phyloP scores from a whole-genome alignment of 2,329 filamentous ascomycete genomes.

The Whalleya microplaca region DNA sequence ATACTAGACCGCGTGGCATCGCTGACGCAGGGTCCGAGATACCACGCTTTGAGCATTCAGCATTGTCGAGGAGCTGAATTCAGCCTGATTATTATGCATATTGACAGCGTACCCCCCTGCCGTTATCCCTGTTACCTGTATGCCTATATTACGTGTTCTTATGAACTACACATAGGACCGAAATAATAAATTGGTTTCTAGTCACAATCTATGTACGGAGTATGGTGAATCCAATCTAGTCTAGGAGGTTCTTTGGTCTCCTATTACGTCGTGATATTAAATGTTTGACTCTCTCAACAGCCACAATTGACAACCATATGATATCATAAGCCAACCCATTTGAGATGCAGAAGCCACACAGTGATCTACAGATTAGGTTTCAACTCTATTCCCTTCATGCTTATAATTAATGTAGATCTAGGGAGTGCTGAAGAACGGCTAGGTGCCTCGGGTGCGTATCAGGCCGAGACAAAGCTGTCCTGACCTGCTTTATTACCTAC shows the following conservation, averaged over 20 bases:
- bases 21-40: too few relatives aligned
- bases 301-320: neutral
- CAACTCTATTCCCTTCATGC: too few relatives aligned
- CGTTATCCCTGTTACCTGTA: too few relatives aligned
- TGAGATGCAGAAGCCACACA: neutral
- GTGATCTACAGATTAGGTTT: neutral
- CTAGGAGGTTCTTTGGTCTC: too few relatives aligned
- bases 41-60: neutral
- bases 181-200: too few relatives aligned
- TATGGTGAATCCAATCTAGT: too few relatives aligned
- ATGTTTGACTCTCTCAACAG: neutral
- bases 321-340: neutral
- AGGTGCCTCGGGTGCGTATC: neutral
- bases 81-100: conserved; percentile 14
- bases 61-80: conserved; percentile 1
- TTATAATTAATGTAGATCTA: neutral
- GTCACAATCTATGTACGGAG: too few relatives aligned
- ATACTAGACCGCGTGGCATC: too few relatives aligned
- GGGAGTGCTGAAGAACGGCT: too few relatives aligned
- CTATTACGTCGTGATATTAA: too few relatives aligned
- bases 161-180: too few relatives aligned
- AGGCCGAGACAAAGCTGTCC: neutral
- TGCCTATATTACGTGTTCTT: too few relatives aligned
- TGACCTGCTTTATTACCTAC: neutral
- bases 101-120: neutral